These are phyloP conservation scores for Raphanus raphanistrum DNA, from an alignment of 345 rosid genomes.

Conservation along the genomic window DNA sequence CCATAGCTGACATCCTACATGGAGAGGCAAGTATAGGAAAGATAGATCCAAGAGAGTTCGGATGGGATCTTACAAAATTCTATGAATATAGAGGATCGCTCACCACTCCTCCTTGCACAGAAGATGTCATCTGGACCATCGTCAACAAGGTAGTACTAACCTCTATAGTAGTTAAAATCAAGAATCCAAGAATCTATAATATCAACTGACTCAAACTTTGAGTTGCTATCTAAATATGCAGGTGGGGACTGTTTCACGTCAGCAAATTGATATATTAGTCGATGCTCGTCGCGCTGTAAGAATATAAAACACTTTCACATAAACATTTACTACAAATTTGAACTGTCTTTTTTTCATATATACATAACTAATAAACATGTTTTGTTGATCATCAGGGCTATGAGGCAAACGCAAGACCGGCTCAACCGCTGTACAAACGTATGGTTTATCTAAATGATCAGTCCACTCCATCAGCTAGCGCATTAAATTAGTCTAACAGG, in stretches of 20 bases:
- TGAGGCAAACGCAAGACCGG: conserved; percentile 36
- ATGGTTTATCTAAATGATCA: conserved; percentile 28
- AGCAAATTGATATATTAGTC: conserved; percentile 50
- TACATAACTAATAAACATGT: background rate
- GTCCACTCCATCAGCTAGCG: background rate
- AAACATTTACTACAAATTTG: background rate
- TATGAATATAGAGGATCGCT: conserved; percentile 80
- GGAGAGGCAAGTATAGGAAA: conserved; percentile 43
- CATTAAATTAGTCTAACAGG: background rate
- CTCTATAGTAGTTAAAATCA: too few relatives aligned
- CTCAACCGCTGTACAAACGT: conserved; percentile 23
- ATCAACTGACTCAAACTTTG: background rate
- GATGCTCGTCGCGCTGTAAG: conserved; percentile 37
- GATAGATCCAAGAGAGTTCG: conserved; percentile 53
- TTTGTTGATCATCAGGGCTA: conserved; percentile 28
- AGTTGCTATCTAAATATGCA: conserved; percentile 10
- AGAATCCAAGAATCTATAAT: background rate
- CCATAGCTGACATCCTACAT: background rate
- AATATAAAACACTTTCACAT: conserved; percentile 8
- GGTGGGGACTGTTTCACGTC: conserved; percentile 70
- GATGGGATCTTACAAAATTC: conserved; percentile 49
- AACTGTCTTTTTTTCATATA: background rate
- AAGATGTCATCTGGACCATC: conserved; percentile 73
- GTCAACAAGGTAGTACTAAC: conserved; percentile 45
- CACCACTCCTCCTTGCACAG: conserved; percentile 80